Percentiles rank a stretch among this genome's conserved stretches.
Conservation (phyloP, 164 flowering plant genomes). For the Magnolia changhungtana region DNA sequence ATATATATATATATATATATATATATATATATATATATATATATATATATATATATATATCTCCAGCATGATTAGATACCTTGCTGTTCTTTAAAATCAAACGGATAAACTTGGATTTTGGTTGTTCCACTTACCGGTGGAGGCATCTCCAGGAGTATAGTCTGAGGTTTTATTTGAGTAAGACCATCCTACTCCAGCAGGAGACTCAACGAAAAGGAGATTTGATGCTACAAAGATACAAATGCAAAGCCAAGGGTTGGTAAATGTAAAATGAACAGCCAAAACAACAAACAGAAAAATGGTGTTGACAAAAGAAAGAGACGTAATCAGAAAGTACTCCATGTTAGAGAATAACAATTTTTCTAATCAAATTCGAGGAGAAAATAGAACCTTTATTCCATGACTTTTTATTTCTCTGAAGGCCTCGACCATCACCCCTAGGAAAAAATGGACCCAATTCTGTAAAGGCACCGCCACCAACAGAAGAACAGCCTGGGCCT, state of each 20-base stretch:
- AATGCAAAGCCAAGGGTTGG: not conserved
- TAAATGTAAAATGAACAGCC: not conserved
- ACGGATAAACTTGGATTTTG: not conserved
- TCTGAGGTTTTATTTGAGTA: constrained; percentile 85
- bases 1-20: no score
- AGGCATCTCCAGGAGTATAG: constrained; percentile 68
- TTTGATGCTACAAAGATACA: constrained; percentile 59
- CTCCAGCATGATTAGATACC: no score
- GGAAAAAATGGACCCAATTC: constrained; percentile 97
- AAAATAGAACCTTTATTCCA: constrained; percentile 78
- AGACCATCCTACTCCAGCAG: constrained; percentile 99
- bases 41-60: no score
- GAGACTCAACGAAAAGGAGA: constrained; percentile 92
- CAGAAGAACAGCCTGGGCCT: constrained; percentile 98
- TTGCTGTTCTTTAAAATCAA: not conserved
- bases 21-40: no score
- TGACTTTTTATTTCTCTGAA: constrained; percentile 60
- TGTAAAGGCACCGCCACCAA: constrained; percentile 97
- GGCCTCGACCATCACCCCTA: constrained; percentile 85
- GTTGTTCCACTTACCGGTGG: constrained; percentile 48
- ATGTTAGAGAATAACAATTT: not conserved
- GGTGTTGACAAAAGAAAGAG: not conserved
- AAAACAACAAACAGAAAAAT: not conserved
- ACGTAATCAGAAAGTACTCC: not conserved
- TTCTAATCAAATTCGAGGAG: not conserved